Evolutionary conservation across 768 basidiomycete species (phyloP).

Genomic region (Auriscalpium vulgare): DNA sequence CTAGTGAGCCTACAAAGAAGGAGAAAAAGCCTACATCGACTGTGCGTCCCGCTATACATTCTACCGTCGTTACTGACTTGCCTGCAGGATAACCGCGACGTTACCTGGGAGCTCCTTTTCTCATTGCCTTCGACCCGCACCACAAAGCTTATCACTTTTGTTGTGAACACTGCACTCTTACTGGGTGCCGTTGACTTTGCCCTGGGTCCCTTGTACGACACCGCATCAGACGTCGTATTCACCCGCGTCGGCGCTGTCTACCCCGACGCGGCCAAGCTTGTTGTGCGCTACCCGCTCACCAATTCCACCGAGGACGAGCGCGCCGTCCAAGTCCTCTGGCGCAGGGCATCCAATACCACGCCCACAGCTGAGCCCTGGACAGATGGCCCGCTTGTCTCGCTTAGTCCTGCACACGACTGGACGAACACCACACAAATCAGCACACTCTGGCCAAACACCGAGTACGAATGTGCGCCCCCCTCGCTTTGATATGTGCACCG

Average conservation of each 20-base stretch:
- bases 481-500: constrained; percentile 6
- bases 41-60: constrained; percentile 25
- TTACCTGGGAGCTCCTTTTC: constrained; percentile 21
- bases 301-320: constrained; percentile 21
- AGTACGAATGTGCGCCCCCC: constrained; percentile 53
- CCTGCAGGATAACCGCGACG: constrained; percentile 1
- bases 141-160: constrained; percentile 19
- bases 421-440: constrained; percentile 42
- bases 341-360: constrained; percentile 20
- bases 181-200: constrained; percentile 40
- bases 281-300: constrained; percentile 47
- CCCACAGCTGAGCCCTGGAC: constrained; percentile 36
- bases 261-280: constrained; percentile 53
- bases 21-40: constrained; percentile 20
- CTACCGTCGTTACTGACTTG: constrained; percentile 6
- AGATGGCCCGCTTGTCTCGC: constrained; percentile 42
- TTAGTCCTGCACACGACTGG: constrained; percentile 47
- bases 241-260: constrained; percentile 66
- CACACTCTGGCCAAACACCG: constrained; percentile 60
- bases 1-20: not conserved
- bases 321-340: constrained; percentile 37
- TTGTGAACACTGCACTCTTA: constrained; percentile 34
- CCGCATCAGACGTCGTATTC: constrained; percentile 49
- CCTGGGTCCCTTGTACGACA: constrained; percentile 45
- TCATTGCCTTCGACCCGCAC: constrained; percentile 24